Evolutionary conservation across 164 flowering plant species (phyloP).

Genomic region (Magnolia sinica): DNA sequence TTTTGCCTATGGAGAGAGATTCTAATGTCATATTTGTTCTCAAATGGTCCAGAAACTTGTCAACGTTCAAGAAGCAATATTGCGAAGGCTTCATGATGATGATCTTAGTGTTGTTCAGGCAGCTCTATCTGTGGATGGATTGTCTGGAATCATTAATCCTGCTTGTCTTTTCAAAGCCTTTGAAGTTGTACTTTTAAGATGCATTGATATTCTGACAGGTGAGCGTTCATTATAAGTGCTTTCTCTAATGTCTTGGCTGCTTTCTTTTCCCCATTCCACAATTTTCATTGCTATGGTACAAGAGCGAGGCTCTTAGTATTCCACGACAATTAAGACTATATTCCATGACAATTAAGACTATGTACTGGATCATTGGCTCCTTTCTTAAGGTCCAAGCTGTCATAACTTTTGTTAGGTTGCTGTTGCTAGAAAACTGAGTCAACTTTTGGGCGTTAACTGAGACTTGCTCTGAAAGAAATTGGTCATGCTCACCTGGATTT

Average conservation of each 20-base stretch:
- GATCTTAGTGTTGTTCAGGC: conserved; percentile 71
- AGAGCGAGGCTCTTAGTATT: background rate
- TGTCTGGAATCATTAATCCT: conserved; percentile 37
- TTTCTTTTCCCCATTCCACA: background rate
- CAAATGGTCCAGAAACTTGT: conserved; percentile 47
- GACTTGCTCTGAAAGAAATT: no score
- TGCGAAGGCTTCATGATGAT: conserved; percentile 65
- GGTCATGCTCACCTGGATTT: no score
- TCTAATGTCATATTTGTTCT: conserved; percentile 3
- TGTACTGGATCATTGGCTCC: no score
- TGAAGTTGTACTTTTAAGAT: conserved; percentile 44
- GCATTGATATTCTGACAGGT: conserved; percentile 44
- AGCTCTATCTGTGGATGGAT: conserved; percentile 51
- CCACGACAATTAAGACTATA: background rate
- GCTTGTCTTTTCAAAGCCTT: conserved; percentile 49
- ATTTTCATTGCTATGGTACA: background rate
- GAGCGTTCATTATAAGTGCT: conserved; percentile 16
- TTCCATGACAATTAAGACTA: background rate
- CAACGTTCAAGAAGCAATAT: conserved; percentile 54
- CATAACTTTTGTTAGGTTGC: no score
- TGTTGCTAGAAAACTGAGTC: no score
- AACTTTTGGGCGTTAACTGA: no score
- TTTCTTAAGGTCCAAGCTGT: no score
- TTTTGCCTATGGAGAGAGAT: background rate
- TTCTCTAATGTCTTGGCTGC: background rate